A percentile compares a stretch with the other conserved stretches of the same genome.
These are phyloP conservation scores for Serendipita sp. DNA, from an alignment of 768 basidiomycete genomes.

Conservation along the genomic window DNA sequence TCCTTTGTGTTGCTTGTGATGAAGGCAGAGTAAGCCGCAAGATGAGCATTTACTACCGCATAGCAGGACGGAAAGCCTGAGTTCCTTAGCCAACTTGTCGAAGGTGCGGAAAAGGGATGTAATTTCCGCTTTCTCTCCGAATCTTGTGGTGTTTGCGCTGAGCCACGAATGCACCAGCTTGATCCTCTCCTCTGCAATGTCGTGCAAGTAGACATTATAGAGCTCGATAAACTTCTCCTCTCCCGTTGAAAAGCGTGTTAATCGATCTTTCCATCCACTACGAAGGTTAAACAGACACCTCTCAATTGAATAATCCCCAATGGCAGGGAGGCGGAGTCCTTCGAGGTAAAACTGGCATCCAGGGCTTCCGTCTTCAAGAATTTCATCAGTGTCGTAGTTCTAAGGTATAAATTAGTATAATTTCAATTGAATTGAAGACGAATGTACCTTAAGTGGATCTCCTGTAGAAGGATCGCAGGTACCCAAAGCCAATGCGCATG, in stretches of 20 bases:
- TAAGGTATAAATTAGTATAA: constrained; percentile 11
- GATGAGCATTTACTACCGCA: constrained; percentile 32
- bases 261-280: not conserved
- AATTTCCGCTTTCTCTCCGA: constrained; percentile 29
- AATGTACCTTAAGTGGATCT: constrained; percentile 36
- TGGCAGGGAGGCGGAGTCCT: too few species aligned
- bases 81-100: constrained; percentile 28
- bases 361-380: not conserved
- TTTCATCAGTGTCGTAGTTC: constrained; percentile 40
- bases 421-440: not conserved
- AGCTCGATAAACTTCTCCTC: constrained; percentile 30
- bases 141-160: constrained; percentile 30
- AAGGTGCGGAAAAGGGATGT: constrained; percentile 30
- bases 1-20: constrained; percentile 28
- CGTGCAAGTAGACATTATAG: constrained; percentile 25
- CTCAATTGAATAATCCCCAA: too few species aligned
- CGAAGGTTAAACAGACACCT: not conserved
- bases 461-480: constrained; percentile 25
- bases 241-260: constrained; percentile 19
- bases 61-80: constrained; percentile 30
- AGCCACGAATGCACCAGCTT: constrained; percentile 38
- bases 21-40: constrained; percentile 37
- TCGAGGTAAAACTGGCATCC: too few species aligned
- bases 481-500: constrained; percentile 34
- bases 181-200: constrained; percentile 29